Evolutionary conservation across 768 basidiomycete genomes (phyloP).

Genomic region (Naganishia friedmannii): DNA sequence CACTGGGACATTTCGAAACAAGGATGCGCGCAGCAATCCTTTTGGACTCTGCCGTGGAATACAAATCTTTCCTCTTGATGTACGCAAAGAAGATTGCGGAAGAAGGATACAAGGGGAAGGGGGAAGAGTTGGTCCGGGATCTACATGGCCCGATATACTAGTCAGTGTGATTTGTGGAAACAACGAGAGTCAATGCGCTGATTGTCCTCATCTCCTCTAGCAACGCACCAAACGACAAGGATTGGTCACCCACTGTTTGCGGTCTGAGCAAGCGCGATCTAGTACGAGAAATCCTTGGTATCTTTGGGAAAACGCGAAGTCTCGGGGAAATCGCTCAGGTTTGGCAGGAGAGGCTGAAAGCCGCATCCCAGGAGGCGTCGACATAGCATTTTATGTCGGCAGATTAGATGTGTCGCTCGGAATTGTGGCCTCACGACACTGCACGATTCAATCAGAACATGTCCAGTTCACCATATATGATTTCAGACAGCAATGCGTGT

Average conservation of each 20-base stretch:
- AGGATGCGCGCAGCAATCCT: slow-evolving; percentile 68
- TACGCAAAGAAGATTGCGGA: slow-evolving; percentile 83
- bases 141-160: slow-evolving; percentile 85
- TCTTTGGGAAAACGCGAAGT: slow-evolving; percentile 27
- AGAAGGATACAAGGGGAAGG: slow-evolving; percentile 81
- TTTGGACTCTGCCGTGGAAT: slow-evolving; percentile 81
- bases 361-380: background rate
- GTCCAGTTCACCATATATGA: background rate
- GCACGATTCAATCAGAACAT: background rate
- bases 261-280: slow-evolving; percentile 78
- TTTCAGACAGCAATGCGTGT: background rate
- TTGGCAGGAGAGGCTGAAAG: slow-evolving; percentile 27
- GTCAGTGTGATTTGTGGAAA: slow-evolving; percentile 57
- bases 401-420: background rate
- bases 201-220: slow-evolving; percentile 28
- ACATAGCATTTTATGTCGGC: background rate
- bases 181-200: background rate
- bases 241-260: slow-evolving; percentile 68
- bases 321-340: slow-evolving; percentile 21
- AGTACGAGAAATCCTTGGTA: slow-evolving; percentile 65
- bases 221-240: slow-evolving; percentile 65
- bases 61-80: slow-evolving; percentile 67
- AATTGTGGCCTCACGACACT: background rate
- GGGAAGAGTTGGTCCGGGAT: slow-evolving; percentile 86
- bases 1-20: slow-evolving; percentile 84